Conservation (phyloP, 371 early-diverging fungal species). For the Cladochytrium tenue region DNA sequence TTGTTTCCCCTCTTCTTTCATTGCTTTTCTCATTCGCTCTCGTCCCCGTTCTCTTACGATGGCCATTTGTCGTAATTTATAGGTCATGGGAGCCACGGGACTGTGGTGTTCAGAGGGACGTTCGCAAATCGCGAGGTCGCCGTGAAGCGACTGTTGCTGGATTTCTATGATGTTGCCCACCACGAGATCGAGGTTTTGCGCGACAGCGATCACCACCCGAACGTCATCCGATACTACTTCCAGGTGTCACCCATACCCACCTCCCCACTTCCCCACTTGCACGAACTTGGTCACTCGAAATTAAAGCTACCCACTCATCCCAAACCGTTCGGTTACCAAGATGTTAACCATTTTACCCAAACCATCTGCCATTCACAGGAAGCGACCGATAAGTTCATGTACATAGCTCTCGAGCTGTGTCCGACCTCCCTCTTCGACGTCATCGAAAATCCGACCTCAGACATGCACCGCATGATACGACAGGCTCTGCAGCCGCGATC, state of each 20-base stretch:
- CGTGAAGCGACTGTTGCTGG: constrained; percentile 88
- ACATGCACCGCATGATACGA: constrained; percentile 15
- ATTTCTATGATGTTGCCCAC: constrained; percentile 91
- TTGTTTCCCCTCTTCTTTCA: no score
- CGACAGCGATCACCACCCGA: constrained; percentile 93
- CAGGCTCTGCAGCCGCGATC: constrained; percentile 44
- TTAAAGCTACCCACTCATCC: no score
- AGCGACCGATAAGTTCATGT: constrained; percentile 84
- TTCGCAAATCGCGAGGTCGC: constrained; percentile 92
- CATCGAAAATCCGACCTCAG: constrained; percentile 31
- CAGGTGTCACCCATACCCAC: constrained; percentile 37
- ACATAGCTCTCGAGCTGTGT: constrained; percentile 92
- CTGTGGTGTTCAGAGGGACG: constrained; percentile 89
- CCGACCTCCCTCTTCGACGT: constrained; percentile 64
- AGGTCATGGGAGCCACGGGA: constrained; percentile 96
- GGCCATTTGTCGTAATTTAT: no score
- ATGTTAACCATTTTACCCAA: no score
- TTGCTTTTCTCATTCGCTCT: no score
- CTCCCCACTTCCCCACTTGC: constrained; percentile 12
- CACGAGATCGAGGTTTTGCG: constrained; percentile 90
- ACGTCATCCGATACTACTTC: constrained; percentile 94
- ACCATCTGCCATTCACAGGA: constrained; percentile 69
- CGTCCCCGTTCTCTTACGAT: no score
- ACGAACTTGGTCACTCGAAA: no score
- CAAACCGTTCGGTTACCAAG: no score